Percentiles rank a stretch among this genome's conserved stretches.
Evolutionary conservation across 2,329 filamentous ascomycete species (phyloP).

Genomic region (Aspergillus costaricaensis): DNA sequence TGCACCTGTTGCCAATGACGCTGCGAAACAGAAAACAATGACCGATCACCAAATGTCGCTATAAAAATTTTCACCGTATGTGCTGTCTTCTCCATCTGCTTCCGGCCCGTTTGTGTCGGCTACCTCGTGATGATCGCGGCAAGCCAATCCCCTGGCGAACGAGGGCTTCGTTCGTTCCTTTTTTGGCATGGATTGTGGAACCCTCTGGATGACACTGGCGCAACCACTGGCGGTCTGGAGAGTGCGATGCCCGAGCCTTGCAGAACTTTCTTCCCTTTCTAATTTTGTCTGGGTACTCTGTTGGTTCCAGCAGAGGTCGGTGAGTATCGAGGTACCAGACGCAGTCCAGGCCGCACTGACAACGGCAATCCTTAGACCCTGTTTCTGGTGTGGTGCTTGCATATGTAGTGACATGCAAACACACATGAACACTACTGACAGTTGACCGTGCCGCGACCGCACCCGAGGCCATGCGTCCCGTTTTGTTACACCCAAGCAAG

Average conservation of each 20-base stretch:
- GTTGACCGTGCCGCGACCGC: conserved; percentile 1
- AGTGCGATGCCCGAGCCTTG: conserved; percentile 5
- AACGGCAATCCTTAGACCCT: not conserved
- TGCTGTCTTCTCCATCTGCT: conserved; percentile 13
- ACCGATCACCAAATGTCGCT: conserved; percentile 9
- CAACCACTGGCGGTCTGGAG: conserved; percentile 22
- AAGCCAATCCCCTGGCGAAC: conserved; percentile 19
- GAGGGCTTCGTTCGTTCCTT: conserved; percentile 19
- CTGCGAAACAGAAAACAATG: conserved; percentile 11
- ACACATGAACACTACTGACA: not conserved
- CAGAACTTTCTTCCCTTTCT: not conserved
- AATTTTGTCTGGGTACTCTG: conserved; percentile 6
- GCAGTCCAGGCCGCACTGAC: conserved; percentile 6
- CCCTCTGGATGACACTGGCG: conserved; percentile 22
- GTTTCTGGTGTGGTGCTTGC: conserved; percentile 10
- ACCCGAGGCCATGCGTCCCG: conserved; percentile 12
- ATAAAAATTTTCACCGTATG: conserved; percentile 18
- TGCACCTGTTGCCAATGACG: conserved; percentile 19
- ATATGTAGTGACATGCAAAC: conserved; percentile 11
- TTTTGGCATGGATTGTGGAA: conserved; percentile 24
- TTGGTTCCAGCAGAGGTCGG: conserved; percentile 18
- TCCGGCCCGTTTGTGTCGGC: conserved; percentile 23
- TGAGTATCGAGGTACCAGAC: conserved; percentile 17
- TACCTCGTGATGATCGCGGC: conserved; percentile 23
- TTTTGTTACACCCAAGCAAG: conserved; percentile 5